Base-by-base conservation (phyloP, 495 filamentous ascomycete genomes). In the Annulohypoxylon bovei region DNA sequence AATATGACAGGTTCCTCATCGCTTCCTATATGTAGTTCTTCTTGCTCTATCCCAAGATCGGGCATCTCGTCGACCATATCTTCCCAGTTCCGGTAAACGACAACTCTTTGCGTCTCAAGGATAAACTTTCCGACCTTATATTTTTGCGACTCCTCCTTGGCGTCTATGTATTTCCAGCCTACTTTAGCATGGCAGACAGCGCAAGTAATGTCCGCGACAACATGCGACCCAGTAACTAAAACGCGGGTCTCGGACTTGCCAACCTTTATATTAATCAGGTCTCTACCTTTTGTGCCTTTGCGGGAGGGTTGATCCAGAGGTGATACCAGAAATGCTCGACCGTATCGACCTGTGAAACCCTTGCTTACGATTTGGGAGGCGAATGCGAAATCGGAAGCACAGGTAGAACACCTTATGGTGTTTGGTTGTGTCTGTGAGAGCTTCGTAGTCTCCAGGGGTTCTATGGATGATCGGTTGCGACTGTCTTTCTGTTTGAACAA, bases 81-180 rank as follows among this genome's bases (percentile, higher is more conserved):
- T 74, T 96, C 93, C 92, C 91, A 96, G 58, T 83, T 84, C n/a
- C 85, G 82, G 49, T 83, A 86, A 4, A 84, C 78, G 18, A 87
- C 88, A 23, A 93, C 90, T 66, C 91, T 84, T 76, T 89, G 89
- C 32, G 90, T 93, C 81, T 98, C 95, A 35, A 98, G 77, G n/a
- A 98, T 97, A 72, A 94, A 97, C 77, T 97, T 97, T 28, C 95
- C 95, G 28, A 98, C 89, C 77, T 98, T 98, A 80, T 98, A 98
- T 58, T 86, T 85, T 77, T 98, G 95, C 39, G 83, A 84, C 67
- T 89, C 84, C 73, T 97, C 92, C 57, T 91, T 89, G 0, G 95
- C 95, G 44, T 88, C 88, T 56, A 97, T 85, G 76, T 98, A 98
- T 78, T 97, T 97, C 95, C 95, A 98, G 8, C 95, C 95, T 16